Conservation (phyloP, 805 yeast species). For the Starmerella roubikii region DNA sequence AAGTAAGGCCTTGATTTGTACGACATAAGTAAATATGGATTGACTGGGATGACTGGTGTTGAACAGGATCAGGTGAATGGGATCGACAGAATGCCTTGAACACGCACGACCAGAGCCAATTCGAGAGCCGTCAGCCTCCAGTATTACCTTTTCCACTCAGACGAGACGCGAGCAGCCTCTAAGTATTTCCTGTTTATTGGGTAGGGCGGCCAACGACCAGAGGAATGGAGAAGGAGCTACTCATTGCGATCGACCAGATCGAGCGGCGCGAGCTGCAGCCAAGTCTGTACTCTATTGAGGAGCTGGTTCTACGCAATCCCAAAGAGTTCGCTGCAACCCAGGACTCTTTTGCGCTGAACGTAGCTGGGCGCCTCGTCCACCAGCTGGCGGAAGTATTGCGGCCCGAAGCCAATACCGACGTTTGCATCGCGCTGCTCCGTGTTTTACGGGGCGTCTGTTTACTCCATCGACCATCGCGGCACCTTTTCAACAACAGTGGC, state of each 20-base stretch:
- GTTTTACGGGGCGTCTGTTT: slow-evolving; percentile 45
- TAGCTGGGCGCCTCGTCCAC: slow-evolving; percentile 28
- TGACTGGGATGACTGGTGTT: too few relatives aligned
- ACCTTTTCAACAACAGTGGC: slow-evolving; percentile 35
- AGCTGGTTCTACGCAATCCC: slow-evolving; percentile 3
- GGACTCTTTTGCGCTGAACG: slow-evolving; percentile 39
- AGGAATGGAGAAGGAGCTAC: not conserved
- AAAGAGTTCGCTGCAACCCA: slow-evolving; percentile 35
- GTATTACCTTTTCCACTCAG: too few relatives aligned
- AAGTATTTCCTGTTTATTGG: too few relatives aligned
- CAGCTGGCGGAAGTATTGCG: slow-evolving; percentile 8
- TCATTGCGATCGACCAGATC: slow-evolving; percentile 2
- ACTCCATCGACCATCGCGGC: slow-evolving; percentile 43
- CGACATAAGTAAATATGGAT: too few relatives aligned
- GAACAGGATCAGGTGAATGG: too few relatives aligned
- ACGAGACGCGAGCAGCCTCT: too few relatives aligned
- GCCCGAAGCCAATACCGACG: not conserved
- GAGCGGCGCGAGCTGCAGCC: slow-evolving; percentile 4
- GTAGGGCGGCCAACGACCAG: not conserved
- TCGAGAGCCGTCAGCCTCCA: too few relatives aligned
- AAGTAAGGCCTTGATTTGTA: too few relatives aligned
- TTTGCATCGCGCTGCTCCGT: slow-evolving; percentile 18
- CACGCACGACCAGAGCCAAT: too few relatives aligned
- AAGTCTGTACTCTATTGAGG: slow-evolving; percentile 4
- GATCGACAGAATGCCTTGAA: too few relatives aligned